Percentiles rank a stretch among this genome's conserved stretches.
Evolutionary conservation across 768 basidiomycete species (phyloP).

Genomic region (Pholiota molesta): DNA sequence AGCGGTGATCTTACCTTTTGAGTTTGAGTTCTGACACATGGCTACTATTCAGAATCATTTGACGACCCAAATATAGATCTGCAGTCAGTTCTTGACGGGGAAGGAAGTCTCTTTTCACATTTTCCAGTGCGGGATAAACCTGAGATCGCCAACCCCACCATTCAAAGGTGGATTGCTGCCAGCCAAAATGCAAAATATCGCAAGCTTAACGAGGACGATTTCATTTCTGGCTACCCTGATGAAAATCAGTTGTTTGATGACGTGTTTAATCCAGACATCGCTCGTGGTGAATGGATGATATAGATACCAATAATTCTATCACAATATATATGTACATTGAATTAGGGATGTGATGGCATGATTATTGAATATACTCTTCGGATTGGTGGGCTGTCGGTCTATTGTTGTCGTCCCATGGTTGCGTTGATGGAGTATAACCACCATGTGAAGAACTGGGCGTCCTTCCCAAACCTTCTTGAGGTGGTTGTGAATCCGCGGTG

Average conservation of each 20-base stretch:
- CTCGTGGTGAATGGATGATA: conserved; percentile 28
- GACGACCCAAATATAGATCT: conserved; percentile 20
- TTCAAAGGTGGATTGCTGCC: conserved; percentile 21
- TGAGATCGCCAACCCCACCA: conserved; percentile 4
- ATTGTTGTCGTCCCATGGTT: conserved; percentile 18
- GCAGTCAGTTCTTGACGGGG: conserved; percentile 15
- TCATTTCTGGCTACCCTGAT: conserved; percentile 11
- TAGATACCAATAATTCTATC: background rate
- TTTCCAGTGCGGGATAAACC: conserved; percentile 11
- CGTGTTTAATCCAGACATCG: conserved; percentile 8
- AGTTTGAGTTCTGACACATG: conserved; percentile 1
- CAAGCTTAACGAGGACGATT: conserved; percentile 24
- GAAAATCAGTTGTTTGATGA: conserved; percentile 14
- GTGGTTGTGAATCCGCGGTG: conserved; percentile 22
- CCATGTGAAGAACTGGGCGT: conserved; percentile 67
- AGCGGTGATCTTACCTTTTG: background rate
- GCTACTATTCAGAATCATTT: conserved; percentile 13
- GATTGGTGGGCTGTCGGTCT: conserved; percentile 1
- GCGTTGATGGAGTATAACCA: conserved; percentile 49
- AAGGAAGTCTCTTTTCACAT: conserved; percentile 15
- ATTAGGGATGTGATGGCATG: background rate
- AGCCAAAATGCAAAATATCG: conserved; percentile 17
- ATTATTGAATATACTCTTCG: background rate
- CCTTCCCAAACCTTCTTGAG: conserved; percentile 38
- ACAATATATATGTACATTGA: conserved; percentile 2